Base-by-base conservation (phyloP, 192 early-diverging fungal genomes). In the Phycomyces blakesleeanus region DNA sequence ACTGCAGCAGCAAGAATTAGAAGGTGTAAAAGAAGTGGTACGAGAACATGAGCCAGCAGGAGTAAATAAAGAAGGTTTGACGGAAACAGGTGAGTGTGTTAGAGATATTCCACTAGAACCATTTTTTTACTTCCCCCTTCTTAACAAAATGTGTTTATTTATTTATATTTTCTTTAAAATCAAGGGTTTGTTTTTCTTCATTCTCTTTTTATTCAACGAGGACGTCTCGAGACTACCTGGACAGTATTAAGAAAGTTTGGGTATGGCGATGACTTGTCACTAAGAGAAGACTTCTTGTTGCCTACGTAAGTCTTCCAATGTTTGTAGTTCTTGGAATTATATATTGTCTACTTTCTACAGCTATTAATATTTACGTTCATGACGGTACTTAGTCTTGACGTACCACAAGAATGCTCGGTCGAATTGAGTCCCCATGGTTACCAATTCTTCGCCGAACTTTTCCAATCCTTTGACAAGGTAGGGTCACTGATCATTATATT, bases 201-300 rank as follows among this genome's bases (percentile, higher is more conserved):
- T 69, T 90, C 90, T 55, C 84, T 96, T 24, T 99, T 98, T 72
- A 96, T 99, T 54, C 95, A 98, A 81, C 82, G 93, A 6, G 97
- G 97, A 14, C 86, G 96, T 15, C 78, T 98, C 18, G 97, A 99
- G 69, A 99, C 97, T 5, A 97, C 97, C 21, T 99, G 97, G 97
- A 93, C 94, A 42, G 96, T 99, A 1, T 69, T 99, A 55, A 77
- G 96, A 50, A 87, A 86, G 63, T 99, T 99, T 79, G 96, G 96
- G 25, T 98, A 99, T 67, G 95, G 94, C 24, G 92, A 97, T 66
- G 95, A 99, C 64, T 66, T 99, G 47, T 87, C 90, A 0, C 67
- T 99, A 57, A 78, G 93, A 57, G 93, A 96, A 71, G 95, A 95
- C 61, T 98, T 89, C 69, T 67, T 99, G 63, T 86, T 77, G 51